Evolutionary conservation across 805 yeast genomes (phyloP), one percentile per base, ranked within the genome.

Genomic region (Pichia insulana): DNA sequence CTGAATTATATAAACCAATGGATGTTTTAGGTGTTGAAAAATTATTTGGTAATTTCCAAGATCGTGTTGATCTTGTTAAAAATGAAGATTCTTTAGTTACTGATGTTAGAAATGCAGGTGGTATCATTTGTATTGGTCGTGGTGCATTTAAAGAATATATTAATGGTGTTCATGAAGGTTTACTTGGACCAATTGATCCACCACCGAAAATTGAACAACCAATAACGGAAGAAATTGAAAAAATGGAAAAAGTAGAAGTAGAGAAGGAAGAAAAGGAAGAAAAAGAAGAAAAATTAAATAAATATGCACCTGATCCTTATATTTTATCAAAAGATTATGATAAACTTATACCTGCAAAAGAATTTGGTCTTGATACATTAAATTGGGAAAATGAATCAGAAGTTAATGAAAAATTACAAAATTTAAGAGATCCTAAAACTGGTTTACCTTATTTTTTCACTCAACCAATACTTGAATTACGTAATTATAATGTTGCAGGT

Each of bases 111-210:
- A 54, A 69, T 25, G 74, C 80, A 8, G 97, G 97, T 20, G 98
- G 97, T 35, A 81, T 88, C 11, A 73, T 92, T 17, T 85, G 96
- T 58, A 65, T 92, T 20, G 99, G 99, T 4, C 73, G 99, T 59
- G 98, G 98, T 44, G 90, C 97, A 0, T 92, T 76, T 60, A 90
- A 90, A 60, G 99, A 92, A 68, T 92, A 87, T 58, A 59, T 92
- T 41, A 71, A 74, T 35, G 99, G 99, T 9, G 59, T 92, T 10
- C 96, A 92, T 53, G 98, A 92, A 65, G 98, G 98, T 6, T 70
- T 92, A 57, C 63, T 92, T 36, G 98, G 98, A 0, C 97, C 97
- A 2, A 65, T 90, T 45, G 87, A 67, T 32, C 63, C 56, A 20
- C 72, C 66, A 19, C 37, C 47, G 28, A 28, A 17, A n/a, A n/a